Conservation (phyloP, 2,329 filamentous ascomycete genomes). For the Chrysoporthe deuterocubensis region DNA sequence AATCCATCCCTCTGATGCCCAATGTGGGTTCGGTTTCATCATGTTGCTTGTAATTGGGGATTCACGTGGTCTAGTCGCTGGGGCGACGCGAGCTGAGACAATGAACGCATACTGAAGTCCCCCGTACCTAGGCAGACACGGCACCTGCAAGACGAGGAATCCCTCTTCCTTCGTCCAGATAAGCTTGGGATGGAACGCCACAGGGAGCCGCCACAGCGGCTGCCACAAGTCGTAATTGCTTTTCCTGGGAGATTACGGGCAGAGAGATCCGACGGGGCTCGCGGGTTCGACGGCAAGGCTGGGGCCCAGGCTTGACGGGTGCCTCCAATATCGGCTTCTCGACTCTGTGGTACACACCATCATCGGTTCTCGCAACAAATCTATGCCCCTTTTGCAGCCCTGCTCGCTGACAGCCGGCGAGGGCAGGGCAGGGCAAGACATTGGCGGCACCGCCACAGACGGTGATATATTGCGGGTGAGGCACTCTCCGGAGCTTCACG, state of each 20-base stretch:
- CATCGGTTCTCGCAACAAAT: not conserved
- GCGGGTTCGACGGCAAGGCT: not conserved
- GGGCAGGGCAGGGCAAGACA: not conserved
- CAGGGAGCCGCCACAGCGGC: not conserved
- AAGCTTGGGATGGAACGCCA: not conserved
- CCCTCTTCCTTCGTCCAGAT: not conserved
- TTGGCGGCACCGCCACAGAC: not conserved
- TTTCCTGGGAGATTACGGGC: not conserved
- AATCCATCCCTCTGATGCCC: too few species aligned
- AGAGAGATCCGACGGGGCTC: not conserved
- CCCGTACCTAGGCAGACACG: too few species aligned
- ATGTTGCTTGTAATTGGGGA: not conserved
- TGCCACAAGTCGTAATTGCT: not conserved
- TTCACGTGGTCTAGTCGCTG: not conserved
- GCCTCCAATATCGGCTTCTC: not conserved
- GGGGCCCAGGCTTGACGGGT: not conserved
- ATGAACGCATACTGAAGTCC: too few species aligned
- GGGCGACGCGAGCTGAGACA: not conserved
- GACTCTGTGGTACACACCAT: not conserved
- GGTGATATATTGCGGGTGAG: not conserved
- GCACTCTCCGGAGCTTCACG: not conserved
- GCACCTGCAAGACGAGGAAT: not conserved
- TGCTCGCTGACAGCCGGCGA: not conserved
- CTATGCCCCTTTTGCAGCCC: not conserved
- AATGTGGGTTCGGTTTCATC: too few species aligned